Evolutionary conservation across 345 rosid species (phyloP).

Genomic region (Eucalyptus marginata): DNA sequence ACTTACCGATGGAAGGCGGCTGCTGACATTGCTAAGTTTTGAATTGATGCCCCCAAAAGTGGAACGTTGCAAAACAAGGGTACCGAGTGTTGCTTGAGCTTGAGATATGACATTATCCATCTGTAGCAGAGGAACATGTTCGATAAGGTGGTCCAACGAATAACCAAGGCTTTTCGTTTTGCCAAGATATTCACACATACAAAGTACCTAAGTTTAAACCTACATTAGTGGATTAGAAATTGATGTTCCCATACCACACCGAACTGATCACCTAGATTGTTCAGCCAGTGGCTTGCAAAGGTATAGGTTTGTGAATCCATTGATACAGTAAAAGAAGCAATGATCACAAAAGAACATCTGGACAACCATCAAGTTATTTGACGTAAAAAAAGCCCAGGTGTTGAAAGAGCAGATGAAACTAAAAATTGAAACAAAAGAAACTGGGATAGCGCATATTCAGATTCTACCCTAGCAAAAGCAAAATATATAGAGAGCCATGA

Average conservation of each 20-base stretch:
- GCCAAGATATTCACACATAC: not conserved
- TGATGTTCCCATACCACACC: not conserved
- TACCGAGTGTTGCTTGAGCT: conserved; percentile 88
- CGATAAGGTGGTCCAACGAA: not conserved
- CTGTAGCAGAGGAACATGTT: conserved; percentile 17
- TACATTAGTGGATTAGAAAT: not conserved
- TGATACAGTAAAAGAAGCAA: not conserved
- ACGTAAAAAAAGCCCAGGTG: not conserved
- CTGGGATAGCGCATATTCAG: not conserved
- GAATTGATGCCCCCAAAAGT: conserved; percentile 92
- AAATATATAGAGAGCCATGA: not conserved
- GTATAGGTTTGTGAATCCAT: not conserved
- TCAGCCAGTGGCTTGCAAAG: not conserved
- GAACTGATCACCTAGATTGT: not conserved
- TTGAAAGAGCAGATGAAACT: not conserved
- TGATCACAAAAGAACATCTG: not conserved
- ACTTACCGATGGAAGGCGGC: conserved; percentile 85
- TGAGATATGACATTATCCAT: conserved; percentile 95
- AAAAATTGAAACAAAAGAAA: not conserved
- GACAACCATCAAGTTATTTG: not conserved
- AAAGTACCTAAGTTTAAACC: not conserved
- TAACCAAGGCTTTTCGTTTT: not conserved
- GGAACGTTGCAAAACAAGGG: conserved; percentile 79
- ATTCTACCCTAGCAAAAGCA: not conserved
- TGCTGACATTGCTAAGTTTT: conserved; percentile 82